Evolutionary conservation across 2,329 filamentous ascomycete species (phyloP).

Genomic region (Teratosphaeria destructans): DNA sequence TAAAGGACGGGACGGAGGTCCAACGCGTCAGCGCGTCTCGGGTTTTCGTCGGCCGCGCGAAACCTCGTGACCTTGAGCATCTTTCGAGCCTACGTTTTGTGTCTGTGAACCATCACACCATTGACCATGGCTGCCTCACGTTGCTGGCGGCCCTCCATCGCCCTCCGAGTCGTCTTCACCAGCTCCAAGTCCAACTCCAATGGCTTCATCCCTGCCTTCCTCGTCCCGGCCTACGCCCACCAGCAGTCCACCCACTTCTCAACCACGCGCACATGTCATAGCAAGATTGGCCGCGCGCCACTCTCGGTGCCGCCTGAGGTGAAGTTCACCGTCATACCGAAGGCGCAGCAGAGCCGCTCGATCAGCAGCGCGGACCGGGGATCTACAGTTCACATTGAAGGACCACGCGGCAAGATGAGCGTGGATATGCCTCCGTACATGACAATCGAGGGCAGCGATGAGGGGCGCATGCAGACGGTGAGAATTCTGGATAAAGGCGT

Average conservation of each 20-base stretch:
- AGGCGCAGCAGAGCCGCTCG: constrained; percentile 44
- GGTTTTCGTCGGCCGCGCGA: constrained; percentile 1
- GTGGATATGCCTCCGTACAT: constrained; percentile 74
- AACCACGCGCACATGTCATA: constrained; percentile 53
- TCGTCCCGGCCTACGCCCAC: constrained; percentile 59
- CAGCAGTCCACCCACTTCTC: constrained; percentile 51
- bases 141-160: constrained; percentile 16
- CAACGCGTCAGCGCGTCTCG: not conserved
- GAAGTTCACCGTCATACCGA: constrained; percentile 57
- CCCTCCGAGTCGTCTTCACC: constrained; percentile 8
- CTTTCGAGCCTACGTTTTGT: not conserved
- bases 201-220: constrained; percentile 51
- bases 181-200: constrained; percentile 5
- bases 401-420: constrained; percentile 69
- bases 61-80: constrained; percentile 2
- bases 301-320: constrained; percentile 78
- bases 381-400: constrained; percentile 63
- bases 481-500: constrained; percentile 57
- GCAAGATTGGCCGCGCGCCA: constrained; percentile 76
- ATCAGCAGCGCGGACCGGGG: constrained; percentile 52
- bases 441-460: constrained; percentile 56
- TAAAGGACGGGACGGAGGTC: not conserved
- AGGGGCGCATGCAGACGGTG: constrained; percentile 54
- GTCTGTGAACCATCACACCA: not conserved
- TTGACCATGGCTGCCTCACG: constrained; percentile 13